Conservation (phyloP, 2,329 filamentous ascomycete genomes). For the Diatrype stigma region DNA sequence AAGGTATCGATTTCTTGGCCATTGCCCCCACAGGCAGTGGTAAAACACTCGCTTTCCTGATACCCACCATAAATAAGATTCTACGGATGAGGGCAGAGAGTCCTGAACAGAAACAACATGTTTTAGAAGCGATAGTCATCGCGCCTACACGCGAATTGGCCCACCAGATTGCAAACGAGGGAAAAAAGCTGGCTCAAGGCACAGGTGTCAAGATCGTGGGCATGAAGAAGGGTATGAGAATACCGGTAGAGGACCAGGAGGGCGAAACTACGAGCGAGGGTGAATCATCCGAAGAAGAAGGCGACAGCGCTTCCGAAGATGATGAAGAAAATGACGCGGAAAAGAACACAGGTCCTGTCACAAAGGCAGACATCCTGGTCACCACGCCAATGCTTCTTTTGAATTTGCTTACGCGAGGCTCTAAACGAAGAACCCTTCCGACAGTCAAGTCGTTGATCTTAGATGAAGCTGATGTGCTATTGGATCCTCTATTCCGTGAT, state of each 20-base stretch:
- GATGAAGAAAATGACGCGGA: conserved; percentile 34
- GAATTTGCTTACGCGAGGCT: conserved; percentile 58
- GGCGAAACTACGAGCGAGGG: conserved; percentile 22
- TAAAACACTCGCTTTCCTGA: conserved; percentile 90
- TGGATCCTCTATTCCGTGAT: conserved; percentile 85
- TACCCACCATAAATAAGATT: conserved; percentile 78
- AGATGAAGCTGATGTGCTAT: conserved; percentile 91
- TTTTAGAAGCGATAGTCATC: conserved; percentile 65
- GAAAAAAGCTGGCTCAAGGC: conserved; percentile 71
- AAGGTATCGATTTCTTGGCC: conserved; percentile 69
- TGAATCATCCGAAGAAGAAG: conserved; percentile 20
- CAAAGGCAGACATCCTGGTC: conserved; percentile 75
- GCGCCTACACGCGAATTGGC: conserved; percentile 77
- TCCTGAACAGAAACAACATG: conserved; percentile 38
- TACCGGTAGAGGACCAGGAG: conserved; percentile 46
- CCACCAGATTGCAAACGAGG: conserved; percentile 79
- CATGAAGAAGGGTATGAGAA: conserved; percentile 80
- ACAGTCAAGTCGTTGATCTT: conserved; percentile 72
- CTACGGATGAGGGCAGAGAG: conserved; percentile 51
- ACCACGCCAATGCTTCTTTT: conserved; percentile 76
- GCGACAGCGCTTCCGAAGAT: conserved; percentile 28
- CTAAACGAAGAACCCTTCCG: conserved; percentile 52
- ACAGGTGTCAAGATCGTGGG: conserved; percentile 76
- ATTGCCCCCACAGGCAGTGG: conserved; percentile 94
- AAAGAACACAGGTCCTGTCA: conserved; percentile 34